These are phyloP conservation scores for Ogataea hybrid DNA, from an alignment of 1,139 yeast genomes.

Conservation along the genomic window DNA sequence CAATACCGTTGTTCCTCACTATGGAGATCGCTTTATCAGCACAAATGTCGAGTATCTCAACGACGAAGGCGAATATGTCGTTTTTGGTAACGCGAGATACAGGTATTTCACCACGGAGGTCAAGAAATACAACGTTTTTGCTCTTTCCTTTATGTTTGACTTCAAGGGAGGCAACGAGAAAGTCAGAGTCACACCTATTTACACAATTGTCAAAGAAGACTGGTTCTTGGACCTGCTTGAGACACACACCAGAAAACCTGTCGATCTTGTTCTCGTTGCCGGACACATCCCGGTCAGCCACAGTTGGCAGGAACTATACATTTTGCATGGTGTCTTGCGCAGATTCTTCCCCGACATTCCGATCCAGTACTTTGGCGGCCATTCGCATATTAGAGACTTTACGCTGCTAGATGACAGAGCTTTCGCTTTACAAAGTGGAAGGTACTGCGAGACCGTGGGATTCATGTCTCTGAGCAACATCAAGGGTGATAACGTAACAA, in stretches of 20 bases:
- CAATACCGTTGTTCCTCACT: slow-evolving; percentile 54
- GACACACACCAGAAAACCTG: slow-evolving; percentile 37
- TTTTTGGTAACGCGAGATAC: slow-evolving; percentile 65
- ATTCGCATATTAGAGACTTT: slow-evolving; percentile 89
- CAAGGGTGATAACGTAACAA: slow-evolving; percentile 24
- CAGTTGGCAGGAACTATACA: slow-evolving; percentile 53
- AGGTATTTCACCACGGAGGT: slow-evolving; percentile 64
- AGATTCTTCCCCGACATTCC: slow-evolving; percentile 54
- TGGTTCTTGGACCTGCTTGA: slow-evolving; percentile 64
- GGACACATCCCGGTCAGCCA: slow-evolving; percentile 81
- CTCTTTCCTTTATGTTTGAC: slow-evolving; percentile 80
- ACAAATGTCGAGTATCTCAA: slow-evolving; percentile 74
- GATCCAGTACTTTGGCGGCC: slow-evolving; percentile 93
- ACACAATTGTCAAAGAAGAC: slow-evolving; percentile 48
- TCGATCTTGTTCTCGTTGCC: slow-evolving; percentile 67
- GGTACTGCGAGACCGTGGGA: slow-evolving; percentile 91
- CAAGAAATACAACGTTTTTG: slow-evolving; percentile 51
- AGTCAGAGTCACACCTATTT: slow-evolving; percentile 65
- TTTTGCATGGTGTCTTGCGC: slow-evolving; percentile 55
- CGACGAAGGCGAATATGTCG: slow-evolving; percentile 49
- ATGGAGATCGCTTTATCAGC: slow-evolving; percentile 65
- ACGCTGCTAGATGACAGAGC: slow-evolving; percentile 62
- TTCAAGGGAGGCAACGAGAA: slow-evolving; percentile 60
- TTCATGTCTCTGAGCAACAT: slow-evolving; percentile 57
- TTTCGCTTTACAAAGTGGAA: slow-evolving; percentile 83